A percentile compares a stretch with the other conserved stretches of the same genome.
Evolutionary conservation across 345 rosid genomes (phyloP).

Genomic region (Dipteronia dyeriana): DNA sequence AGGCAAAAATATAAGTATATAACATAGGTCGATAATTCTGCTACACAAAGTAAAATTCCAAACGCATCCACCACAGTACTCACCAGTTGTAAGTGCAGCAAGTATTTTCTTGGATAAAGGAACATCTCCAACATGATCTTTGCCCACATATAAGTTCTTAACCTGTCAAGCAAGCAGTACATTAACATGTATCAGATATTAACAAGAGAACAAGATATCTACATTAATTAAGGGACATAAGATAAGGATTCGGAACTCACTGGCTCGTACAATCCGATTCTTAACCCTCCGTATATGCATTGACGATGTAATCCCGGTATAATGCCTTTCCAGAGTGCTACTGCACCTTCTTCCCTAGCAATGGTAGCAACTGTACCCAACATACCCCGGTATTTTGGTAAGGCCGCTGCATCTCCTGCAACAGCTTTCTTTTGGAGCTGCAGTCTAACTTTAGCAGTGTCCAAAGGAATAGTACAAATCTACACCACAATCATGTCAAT

Average conservation of each 20-base stretch:
- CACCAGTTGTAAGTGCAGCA: conserved; percentile 98
- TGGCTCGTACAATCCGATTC: conserved; percentile 96
- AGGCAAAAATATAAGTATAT: not conserved
- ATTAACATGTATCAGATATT: not conserved
- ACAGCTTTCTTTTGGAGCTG: conserved; percentile 85
- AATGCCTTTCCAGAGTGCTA: conserved; percentile 94
- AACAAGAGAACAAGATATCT: conserved; percentile 11
- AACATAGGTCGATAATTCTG: not conserved
- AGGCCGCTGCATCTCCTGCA: conserved; percentile 53
- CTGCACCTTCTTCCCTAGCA: conserved; percentile 89
- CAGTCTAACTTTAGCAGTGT: conserved; percentile 98
- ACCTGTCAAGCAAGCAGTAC: conserved; percentile 49
- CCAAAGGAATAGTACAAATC: conserved; percentile 96
- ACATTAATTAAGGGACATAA: not conserved
- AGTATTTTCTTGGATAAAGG: conserved; percentile 93
- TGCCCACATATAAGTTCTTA: conserved; percentile 78
- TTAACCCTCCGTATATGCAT: conserved; percentile 89
- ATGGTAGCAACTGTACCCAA: conserved; percentile 92
- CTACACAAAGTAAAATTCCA: conserved; percentile 2
- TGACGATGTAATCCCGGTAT: conserved; percentile 97
- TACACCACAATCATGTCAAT: conserved; percentile 31
- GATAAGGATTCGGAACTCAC: conserved; percentile 48
- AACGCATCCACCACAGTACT: conserved; percentile 24
- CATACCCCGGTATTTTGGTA: conserved; percentile 85
- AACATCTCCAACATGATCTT: conserved; percentile 86